Percentiles rank a stretch among this genome's conserved stretches.
Evolutionary conservation across 2,329 filamentous ascomycete genomes (phyloP).

Genomic region (Elsinoe arachidis): DNA sequence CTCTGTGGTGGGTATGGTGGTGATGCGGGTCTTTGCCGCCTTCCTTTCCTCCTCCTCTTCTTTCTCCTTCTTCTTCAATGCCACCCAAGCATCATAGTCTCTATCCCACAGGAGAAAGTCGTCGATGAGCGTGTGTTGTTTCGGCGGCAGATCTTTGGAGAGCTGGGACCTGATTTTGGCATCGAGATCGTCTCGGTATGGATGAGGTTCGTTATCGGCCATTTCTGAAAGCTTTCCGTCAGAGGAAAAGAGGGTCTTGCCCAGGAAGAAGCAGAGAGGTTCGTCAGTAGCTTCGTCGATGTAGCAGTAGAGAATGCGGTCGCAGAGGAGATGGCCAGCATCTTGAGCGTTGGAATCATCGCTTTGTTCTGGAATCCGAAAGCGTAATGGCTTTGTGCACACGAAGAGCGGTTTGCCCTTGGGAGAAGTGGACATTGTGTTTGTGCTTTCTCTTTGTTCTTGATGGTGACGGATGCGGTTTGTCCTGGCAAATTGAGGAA

Average conservation of each 20-base stretch:
- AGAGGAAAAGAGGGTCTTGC: neutral
- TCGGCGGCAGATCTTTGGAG: no score
- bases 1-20: no score
- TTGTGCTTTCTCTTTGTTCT: conserved; percentile 5
- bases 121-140: no score
- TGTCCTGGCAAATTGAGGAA: neutral
- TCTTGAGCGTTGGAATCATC: neutral
- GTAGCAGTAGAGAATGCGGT: conserved; percentile 3
- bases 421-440: neutral
- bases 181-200: neutral
- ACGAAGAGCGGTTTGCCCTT: conserved; percentile 1
- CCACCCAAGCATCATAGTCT: no score
- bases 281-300: neutral
- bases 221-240: neutral
- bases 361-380: neutral
- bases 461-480: neutral
- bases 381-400: conserved; percentile 6
- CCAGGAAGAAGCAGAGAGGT: neutral
- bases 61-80: no score
- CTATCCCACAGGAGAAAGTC: no score
- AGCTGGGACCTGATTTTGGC: neutral
- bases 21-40: no score
- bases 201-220: neutral
- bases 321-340: neutral
- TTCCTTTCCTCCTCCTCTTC: no score